Base-by-base conservation (phyloP, 2,329 filamentous ascomycete species). In the Pseudogymnoascus sp. region DNA sequence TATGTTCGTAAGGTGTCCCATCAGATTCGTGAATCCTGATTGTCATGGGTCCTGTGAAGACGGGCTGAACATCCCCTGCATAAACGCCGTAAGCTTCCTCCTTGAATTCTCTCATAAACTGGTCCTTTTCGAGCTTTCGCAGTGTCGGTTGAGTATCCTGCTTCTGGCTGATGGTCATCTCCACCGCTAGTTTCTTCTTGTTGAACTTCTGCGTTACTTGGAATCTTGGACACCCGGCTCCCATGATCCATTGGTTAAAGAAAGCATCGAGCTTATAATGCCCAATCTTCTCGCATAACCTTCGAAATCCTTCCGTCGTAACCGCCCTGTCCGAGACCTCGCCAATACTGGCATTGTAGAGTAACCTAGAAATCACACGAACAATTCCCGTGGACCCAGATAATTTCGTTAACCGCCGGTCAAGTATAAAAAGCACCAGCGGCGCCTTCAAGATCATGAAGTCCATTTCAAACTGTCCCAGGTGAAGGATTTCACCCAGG, bases 11-110 rank as follows among this genome's bases (percentile, higher is more conserved):
- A 2, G 95, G 95, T 0, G 95, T 97, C 8, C 95, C 95, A 72
- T 99, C 96, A 23, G 95, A 95, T 78, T 99, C 95, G 76, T 99
- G 95, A 67, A 99, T 97, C 34, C 95, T 84, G 67, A 99, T 93
- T 0, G 95, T 99, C 90, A 99, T 96, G 0, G 95, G 93, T 0
- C 95, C 95, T 0, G 92, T 95, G 71, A 97, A 97, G 1, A 91
- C 83, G n/a, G 86, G 83, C 67, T 91, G 90, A 14, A 91, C 78
- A 62, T 86, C 83, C 12, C 86, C 87, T 14, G 86, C 83, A 64
- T 86, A 86, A 37, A 96, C 83, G 34, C 84, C 84, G 66, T 87
- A 81, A 7, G 86, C 82, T 59, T 88, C 84, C 75, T 97, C 93
- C 69, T 96, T 90, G 63, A 93, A 85, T 68, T 95, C 89, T 62